Evolutionary conservation across 1,284 basidiomycete species (phyloP), one percentile per base, ranked within the genome.

Genomic region (Papiliotrema laurentii): DNA sequence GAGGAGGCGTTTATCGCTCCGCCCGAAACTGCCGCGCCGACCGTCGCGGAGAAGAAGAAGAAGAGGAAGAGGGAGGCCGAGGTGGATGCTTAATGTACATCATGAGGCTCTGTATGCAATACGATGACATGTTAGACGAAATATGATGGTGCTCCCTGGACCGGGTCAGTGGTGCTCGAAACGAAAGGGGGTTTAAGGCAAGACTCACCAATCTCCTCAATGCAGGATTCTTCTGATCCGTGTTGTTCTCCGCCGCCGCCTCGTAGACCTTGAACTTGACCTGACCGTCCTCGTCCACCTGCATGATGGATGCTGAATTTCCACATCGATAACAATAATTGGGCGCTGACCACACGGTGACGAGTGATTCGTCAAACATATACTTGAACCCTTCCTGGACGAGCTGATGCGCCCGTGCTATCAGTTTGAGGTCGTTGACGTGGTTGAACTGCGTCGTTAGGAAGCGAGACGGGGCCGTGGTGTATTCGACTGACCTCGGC

Each of bases 311-410:
- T 0, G 88, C 87, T 75, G 85, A 77, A 55, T 90, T 89, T 35
- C 88, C 87, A 64, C 82, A 84, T 25, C 89, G 80, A 65, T 92
- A 91, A 68, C 88, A 92, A 71, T 92, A 98, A 71, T 98, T 98
- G 16, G 94, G 94, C 25, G 94, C 94, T 1, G 84, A 87, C 96
- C 94, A 98, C 5, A 98, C 94, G 0, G 96, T 98, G 0, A 97
- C 94, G 30, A 98, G 85, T 49, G 84, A 79, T 54, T 87, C 83
- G 68, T 96, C 89, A 63, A 97, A 97, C 91, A 97, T 96, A 73
- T 93, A 86, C 74, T 97, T 97, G 79, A 86, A 96, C 0, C 94
- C 94, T 74, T 97, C 94, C 72, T 96, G 90, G 1, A 96, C 92
- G 9, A 97, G 83, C 68, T 96, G 92, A 69, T 96, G 92, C 0